Conservation (phyloP, 208 protist species). For the Jaenimonas drosophilae region DNA sequence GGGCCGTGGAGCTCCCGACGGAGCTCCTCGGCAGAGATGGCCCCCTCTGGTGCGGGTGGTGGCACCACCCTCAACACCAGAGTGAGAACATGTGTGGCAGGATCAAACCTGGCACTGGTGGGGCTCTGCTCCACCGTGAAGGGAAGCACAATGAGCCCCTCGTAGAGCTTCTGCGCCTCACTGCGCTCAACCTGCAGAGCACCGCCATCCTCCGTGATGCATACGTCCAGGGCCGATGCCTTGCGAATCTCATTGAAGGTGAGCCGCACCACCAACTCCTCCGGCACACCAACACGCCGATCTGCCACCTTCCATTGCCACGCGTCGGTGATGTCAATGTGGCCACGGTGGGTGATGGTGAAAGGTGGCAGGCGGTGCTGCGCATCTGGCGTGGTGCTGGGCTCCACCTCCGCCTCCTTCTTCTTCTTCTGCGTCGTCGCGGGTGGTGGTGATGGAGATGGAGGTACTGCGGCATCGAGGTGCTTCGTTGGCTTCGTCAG, state of each 20-base stretch:
- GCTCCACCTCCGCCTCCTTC: constrained; percentile 1
- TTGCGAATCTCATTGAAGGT: constrained; percentile 32
- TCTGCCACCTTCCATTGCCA: constrained; percentile 76
- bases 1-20: constrained; percentile 16
- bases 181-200: constrained; percentile 41
- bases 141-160: constrained; percentile 57
- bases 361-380: constrained; percentile 27
- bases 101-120: constrained; percentile 56
- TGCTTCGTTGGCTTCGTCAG: constrained; percentile 36
- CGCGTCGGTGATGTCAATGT: constrained; percentile 62
- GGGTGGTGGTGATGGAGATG: not conserved
- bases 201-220: constrained; percentile 41
- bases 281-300: constrained; percentile 61
- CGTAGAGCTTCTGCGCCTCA: constrained; percentile 20
- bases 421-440: not conserved
- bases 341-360: constrained; percentile 68
- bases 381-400: not conserved
- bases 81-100: constrained; percentile 33
- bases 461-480: constrained; percentile 4
- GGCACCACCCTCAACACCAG: constrained; percentile 66
- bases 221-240: constrained; percentile 45
- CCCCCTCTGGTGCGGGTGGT: constrained; percentile 20
- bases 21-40: too few species aligned
- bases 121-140: constrained; percentile 66
- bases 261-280: constrained; percentile 70